Evolutionary conservation across 139 green algal species (phyloP).

Genomic region (Chlorella ohadii): DNA sequence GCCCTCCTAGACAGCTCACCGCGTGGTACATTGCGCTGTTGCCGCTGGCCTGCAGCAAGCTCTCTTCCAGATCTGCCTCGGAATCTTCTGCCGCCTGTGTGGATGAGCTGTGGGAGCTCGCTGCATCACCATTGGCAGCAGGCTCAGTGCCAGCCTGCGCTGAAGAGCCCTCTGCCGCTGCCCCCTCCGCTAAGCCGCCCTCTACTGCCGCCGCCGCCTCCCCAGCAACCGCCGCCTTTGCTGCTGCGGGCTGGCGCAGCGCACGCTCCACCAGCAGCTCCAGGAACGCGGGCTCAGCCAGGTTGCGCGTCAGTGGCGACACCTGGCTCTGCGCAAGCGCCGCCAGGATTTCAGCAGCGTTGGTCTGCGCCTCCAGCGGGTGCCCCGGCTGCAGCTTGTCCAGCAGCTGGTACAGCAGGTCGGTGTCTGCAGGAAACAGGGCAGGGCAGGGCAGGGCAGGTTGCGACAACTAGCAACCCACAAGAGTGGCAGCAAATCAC

Average conservation of each 20-base stretch:
- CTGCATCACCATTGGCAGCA: neutral
- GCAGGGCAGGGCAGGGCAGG: neutral
- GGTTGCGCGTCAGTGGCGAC: constrained; percentile 70
- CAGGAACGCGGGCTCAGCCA: constrained; percentile 57
- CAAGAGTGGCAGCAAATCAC: neutral
- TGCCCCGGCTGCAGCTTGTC: constrained; percentile 53
- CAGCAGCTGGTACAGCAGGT: constrained; percentile 79
- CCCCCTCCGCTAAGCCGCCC: constrained; percentile 19
- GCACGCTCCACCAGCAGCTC: constrained; percentile 47
- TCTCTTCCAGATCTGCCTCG: neutral
- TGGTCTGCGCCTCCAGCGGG: constrained; percentile 66
- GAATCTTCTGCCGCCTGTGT: neutral
- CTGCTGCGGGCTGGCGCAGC: constrained; percentile 13
- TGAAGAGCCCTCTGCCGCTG: neutral
- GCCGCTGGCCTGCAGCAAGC: neutral
- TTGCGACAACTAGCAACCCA: neutral
- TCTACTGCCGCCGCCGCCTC: neutral
- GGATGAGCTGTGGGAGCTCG: neutral
- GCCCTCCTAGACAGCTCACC: too few species aligned
- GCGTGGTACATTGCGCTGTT: constrained; percentile 52
- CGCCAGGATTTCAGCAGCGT: constrained; percentile 87
- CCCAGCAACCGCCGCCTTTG: neutral
- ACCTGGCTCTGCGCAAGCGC: constrained; percentile 79
- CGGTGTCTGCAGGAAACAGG: constrained; percentile 55
- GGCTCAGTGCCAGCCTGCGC: neutral